Evolutionary conservation across 306 rosid genomes (phyloP).

Genomic region (Rosa lucieae): DNA sequence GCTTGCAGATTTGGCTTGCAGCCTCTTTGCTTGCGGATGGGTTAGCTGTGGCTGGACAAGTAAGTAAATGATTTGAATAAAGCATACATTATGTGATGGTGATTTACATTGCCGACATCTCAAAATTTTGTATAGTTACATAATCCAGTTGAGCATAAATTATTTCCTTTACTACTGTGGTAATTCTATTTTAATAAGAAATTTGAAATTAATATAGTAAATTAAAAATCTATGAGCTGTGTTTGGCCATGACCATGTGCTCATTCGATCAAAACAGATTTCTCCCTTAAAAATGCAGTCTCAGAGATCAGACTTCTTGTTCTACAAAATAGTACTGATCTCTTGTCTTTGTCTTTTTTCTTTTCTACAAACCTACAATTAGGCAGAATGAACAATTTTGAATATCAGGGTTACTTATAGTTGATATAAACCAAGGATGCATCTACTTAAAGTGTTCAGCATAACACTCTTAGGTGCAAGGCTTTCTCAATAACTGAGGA

Average conservation of each 20-base stretch:
- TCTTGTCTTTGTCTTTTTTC: no score
- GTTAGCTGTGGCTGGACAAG: conserved; percentile 83
- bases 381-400: not conserved
- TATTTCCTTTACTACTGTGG: not conserved
- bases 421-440: not conserved
- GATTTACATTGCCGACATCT: not conserved
- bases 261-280: no score
- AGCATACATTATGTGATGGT: not conserved
- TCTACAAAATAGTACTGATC: no score
- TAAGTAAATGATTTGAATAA: conserved; percentile 24
- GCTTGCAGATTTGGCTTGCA: conserved; percentile 72
- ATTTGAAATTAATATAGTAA: not conserved
- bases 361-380: not conserved
- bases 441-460: no score
- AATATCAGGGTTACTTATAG: not conserved
- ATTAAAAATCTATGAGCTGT: not conserved
- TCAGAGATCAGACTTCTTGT: not conserved
- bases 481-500: no score
- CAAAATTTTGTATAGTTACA: not conserved
- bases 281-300: no score
- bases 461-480: not conserved
- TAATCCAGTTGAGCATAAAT: not conserved
- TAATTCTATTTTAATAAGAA: not conserved
- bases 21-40: conserved; percentile 82
- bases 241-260: no score